Percentiles rank a stretch among this genome's conserved stretches.
Evolutionary conservation across 2,329 filamentous ascomycete species (phyloP).

Genomic region (Macrophomina pseudophaseolina): DNA sequence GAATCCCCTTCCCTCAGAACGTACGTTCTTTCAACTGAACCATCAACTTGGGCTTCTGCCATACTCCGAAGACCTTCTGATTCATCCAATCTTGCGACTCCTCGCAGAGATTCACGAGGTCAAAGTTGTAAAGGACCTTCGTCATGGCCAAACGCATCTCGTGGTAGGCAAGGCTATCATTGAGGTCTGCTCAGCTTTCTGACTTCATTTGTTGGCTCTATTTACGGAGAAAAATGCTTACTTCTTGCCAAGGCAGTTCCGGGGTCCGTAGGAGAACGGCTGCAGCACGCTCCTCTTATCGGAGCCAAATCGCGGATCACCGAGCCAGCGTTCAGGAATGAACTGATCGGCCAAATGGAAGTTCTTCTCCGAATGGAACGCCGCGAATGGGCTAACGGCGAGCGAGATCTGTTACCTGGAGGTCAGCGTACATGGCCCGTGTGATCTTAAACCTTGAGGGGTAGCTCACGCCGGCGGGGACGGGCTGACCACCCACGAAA

Average conservation of each 20-base stretch:
- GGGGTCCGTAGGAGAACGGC: slow-evolving; percentile 51
- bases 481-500: slow-evolving; percentile 41
- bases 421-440: no score
- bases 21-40: slow-evolving; percentile 31
- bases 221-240: slow-evolving; percentile 30
- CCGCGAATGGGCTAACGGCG: slow-evolving; percentile 21
- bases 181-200: slow-evolving; percentile 2
- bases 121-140: slow-evolving; percentile 46
- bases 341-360: slow-evolving; percentile 46
- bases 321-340: slow-evolving; percentile 49
- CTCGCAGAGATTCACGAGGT: slow-evolving; percentile 39
- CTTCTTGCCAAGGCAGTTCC: slow-evolving; percentile 46
- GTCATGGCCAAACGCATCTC: slow-evolving; percentile 49
- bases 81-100: slow-evolving; percentile 39
- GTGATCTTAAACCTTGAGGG: no score
- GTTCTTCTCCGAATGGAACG: slow-evolving; percentile 31
- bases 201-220: no score
- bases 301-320: slow-evolving; percentile 33
- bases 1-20: no score
- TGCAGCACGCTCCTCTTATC: slow-evolving; percentile 46
- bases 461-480: slow-evolving; percentile 39
- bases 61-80: slow-evolving; percentile 43
- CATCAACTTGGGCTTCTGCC: slow-evolving; percentile 44
- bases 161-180: slow-evolving; percentile 41
- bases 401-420: slow-evolving; percentile 20